Percentiles rank a stretch among this genome's conserved stretches.
These are phyloP conservation scores for Pseudoneurospora amorphoporcata DNA, from an alignment of 495 filamentous ascomycete genomes.

Conservation along the genomic window DNA sequence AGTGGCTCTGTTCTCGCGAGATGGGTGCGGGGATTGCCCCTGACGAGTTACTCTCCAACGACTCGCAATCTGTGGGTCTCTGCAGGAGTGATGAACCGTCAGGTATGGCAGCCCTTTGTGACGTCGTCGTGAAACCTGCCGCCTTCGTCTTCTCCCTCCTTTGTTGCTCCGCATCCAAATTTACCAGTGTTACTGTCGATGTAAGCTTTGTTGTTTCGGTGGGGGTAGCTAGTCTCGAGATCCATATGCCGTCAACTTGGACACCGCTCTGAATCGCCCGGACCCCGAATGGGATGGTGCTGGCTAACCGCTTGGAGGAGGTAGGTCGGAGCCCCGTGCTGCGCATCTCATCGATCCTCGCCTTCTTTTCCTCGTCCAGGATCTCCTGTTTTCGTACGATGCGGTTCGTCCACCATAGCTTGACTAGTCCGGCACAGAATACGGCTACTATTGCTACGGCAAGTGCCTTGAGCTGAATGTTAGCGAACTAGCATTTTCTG, in stretches of 20 bases:
- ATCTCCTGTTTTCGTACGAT: constrained; percentile 53
- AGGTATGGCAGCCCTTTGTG: constrained; percentile 13
- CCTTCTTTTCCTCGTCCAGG: constrained; percentile 54
- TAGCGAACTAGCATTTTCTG: constrained; percentile 8
- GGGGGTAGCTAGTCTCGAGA: constrained; percentile 57
- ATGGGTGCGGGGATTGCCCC: constrained; percentile 2
- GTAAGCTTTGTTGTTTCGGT: constrained; percentile 17
- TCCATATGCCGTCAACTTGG: constrained; percentile 82
- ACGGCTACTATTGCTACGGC: constrained; percentile 40
- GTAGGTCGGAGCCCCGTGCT: constrained; percentile 30
- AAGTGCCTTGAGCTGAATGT: constrained; percentile 27
- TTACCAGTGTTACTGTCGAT: constrained; percentile 23
- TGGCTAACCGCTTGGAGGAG: constrained; percentile 26
- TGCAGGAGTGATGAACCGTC: constrained; percentile 17
- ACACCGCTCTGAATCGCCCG: constrained; percentile 80
- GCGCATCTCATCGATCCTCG: constrained; percentile 43
- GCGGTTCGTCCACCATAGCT: constrained; percentile 53
- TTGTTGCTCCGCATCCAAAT: constrained; percentile 9
- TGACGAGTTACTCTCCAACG: constrained; percentile 6
- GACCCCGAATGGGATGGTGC: constrained; percentile 79
- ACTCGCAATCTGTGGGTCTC: constrained; percentile 13
- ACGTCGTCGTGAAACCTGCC: constrained; percentile 10
- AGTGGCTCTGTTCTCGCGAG: constrained; percentile 2
- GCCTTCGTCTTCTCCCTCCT: constrained; percentile 6
- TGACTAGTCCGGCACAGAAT: constrained; percentile 41